Evolutionary conservation across 2,329 filamentous ascomycete species (phyloP).

Genomic region (Diaporthe australafricana): DNA sequence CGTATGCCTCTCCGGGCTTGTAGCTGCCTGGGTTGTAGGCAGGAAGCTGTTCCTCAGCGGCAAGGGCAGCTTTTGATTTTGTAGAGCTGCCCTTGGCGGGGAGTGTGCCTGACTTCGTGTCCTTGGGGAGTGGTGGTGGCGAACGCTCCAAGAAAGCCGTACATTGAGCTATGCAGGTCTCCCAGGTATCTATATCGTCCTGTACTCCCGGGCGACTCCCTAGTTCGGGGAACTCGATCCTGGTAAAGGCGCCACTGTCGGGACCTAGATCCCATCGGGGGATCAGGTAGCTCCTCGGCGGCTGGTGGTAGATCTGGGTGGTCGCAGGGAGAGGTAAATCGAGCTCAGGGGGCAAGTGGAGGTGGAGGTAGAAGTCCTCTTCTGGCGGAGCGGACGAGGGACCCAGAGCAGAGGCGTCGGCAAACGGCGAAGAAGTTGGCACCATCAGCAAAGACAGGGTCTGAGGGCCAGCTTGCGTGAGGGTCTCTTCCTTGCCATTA

Average conservation of each 20-base stretch:
- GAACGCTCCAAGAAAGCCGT: conserved; percentile 93
- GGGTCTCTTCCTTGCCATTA: conserved; percentile 83
- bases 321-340: conserved; percentile 94
- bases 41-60: conserved; percentile 59
- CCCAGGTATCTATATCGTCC: conserved; percentile 95
- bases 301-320: conserved; percentile 97
- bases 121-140: conserved; percentile 64
- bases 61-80: conserved; percentile 54
- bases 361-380: conserved; percentile 96
- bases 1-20: conserved; percentile 83
- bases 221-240: conserved; percentile 86
- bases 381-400: conserved; percentile 67
- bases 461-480: conserved; percentile 89
- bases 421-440: conserved; percentile 82
- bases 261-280: conserved; percentile 94
- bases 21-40: conserved; percentile 87
- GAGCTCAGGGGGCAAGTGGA: conserved; percentile 93
- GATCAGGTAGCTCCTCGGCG: conserved; percentile 91
- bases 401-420: conserved; percentile 64
- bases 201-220: conserved; percentile 81
- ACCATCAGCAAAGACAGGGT: conserved; percentile 96
- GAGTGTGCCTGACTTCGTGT: conserved; percentile 37
- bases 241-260: conserved; percentile 89
- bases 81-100: conserved; percentile 31
- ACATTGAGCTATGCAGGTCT: conserved; percentile 97